Conservation (phyloP, 371 early-diverging fungal genomes). For the Circinella minor region DNA sequence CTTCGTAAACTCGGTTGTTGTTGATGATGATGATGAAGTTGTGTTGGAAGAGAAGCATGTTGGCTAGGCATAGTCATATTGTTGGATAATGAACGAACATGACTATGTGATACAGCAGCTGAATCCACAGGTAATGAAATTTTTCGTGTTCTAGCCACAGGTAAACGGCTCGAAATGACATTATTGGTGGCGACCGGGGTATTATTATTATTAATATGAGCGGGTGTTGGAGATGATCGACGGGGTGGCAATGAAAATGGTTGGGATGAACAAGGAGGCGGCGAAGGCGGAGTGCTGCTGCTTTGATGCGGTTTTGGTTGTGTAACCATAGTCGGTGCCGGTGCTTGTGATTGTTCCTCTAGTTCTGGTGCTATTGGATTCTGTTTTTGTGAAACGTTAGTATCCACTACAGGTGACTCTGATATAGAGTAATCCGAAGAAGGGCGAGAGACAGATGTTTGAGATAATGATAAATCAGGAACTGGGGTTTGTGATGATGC, state of each 20-base stretch:
- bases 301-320: slow-evolving; percentile 1
- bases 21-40: not conserved
- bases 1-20: slow-evolving; percentile 15
- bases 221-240: slow-evolving; percentile 11
- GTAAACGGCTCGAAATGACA: not conserved
- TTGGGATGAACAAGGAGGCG: not conserved
- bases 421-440: not conserved
- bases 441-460: not conserved
- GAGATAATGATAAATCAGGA: too few species aligned
- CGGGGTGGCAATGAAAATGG: not conserved
- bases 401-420: not conserved
- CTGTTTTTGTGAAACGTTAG: not conserved
- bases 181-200: too few species aligned
- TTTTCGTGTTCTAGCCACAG: slow-evolving; percentile 6
- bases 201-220: too few species aligned
- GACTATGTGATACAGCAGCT: not conserved
- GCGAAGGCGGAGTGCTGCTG: slow-evolving; percentile 1
- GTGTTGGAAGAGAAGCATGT: not conserved
- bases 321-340: not conserved
- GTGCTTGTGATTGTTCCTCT: not conserved
- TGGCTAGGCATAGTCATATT: slow-evolving; percentile 15
- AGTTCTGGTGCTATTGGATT: not conserved
- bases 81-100: slow-evolving; percentile 15
- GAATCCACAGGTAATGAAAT: slow-evolving; percentile 9
- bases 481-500: too few species aligned